Base-by-base conservation (phyloP, 805 yeast species). In the Schwanniomyces sp. region DNA sequence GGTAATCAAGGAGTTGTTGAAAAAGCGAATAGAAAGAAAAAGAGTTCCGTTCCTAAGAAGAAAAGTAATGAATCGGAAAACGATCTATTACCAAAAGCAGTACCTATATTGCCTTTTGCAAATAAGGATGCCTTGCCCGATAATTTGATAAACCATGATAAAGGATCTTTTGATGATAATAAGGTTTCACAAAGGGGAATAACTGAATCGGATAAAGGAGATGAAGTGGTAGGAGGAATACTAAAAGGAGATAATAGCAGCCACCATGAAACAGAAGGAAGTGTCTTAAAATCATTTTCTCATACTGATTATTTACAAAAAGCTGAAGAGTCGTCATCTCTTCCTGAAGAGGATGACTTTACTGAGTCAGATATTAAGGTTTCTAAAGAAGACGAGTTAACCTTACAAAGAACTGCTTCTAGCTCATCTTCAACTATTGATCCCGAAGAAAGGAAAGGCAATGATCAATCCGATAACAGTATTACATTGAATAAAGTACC, bases 51-150 rank as follows among this genome's bases (percentile, higher is more conserved):
- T 14, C 11, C 36, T 5, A 14, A 28, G 27, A 25, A 27, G 25
- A 37, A 37, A 3, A 11, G 18, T 17, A 12, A 6, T 16, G 36
- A 38, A n/a, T 11, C 27, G 7, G 47, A 34, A 28, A 29, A 45
- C n/a, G 34, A 58, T 5, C 56, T 58, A 5, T 40, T 56, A 0
- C 66, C 74, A 7, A 62, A 61, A 18, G 76, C 83, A 0, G 64
- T 80, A 47, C 83, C 86, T 3, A 70, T 79, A n/a, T 60, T 81
- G 60, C 84, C 86, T 16, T 70, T 76, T 61, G 76, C 78, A 2
- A 67, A 61, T 34, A 76, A 79, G 7, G 59, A 58, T 28, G 61
- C 68, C 2, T 45, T 67, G 11, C 55, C 68, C 7, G 44, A 49
- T 14, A 14, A 6, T 8, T 24, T 26, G 8, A 26, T 37, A 7